Evolutionary conservation across 805 yeast species (phyloP).

Genomic region (Ogataea ganodermae): DNA sequence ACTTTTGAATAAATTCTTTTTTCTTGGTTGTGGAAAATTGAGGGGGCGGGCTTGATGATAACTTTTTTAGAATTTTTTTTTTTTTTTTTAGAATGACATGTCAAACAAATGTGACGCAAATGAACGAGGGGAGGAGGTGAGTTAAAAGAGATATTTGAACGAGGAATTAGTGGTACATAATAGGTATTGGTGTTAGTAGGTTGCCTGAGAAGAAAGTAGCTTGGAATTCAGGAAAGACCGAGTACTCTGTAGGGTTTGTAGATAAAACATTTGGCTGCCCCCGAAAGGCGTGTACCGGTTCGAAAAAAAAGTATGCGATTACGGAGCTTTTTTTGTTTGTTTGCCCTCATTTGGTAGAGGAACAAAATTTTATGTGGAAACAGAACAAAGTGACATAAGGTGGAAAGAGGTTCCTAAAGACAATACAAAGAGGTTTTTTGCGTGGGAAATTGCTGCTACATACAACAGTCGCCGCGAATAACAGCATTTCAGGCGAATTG

Average conservation of each 20-base stretch:
- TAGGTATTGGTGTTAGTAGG: no score
- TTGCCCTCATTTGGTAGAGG: conserved; percentile 17
- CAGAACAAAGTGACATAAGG: conserved; percentile 19
- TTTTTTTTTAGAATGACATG: background rate
- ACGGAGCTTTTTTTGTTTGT: conserved; percentile 8
- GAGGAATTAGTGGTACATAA: no score
- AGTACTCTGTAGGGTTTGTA: no score
- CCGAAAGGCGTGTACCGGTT: conserved; percentile 3
- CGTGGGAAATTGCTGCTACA: background rate
- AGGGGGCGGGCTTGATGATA: background rate
- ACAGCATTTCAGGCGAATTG: background rate
- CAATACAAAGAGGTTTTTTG: background rate
- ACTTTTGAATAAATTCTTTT: no score
- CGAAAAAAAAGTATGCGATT: background rate
- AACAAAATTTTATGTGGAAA: conserved; percentile 17
- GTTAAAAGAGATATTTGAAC: no score
- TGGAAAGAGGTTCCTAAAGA: background rate
- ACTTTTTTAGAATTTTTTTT: background rate
- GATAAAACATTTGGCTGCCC: background rate
- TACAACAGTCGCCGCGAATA: background rate
- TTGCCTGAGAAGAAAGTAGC: no score
- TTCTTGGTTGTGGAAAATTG: no score
- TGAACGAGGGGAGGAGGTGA: background rate
- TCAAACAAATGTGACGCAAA: background rate
- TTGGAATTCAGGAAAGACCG: no score